Evolutionary conservation across 495 filamentous ascomycete genomes (phyloP).

Genomic region (Daldinia caldariorum): DNA sequence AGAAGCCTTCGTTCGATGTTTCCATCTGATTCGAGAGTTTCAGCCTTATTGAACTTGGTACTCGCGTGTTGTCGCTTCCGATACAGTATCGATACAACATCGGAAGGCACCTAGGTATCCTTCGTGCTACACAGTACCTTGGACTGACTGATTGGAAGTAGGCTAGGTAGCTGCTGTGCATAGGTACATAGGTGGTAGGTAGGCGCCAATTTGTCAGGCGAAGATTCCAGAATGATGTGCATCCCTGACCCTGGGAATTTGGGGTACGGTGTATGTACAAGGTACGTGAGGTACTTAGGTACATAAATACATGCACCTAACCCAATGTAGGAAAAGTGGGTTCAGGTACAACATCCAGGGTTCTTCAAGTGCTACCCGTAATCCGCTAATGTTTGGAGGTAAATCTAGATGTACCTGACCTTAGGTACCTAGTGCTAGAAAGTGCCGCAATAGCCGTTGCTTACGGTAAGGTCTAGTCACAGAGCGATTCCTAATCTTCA

Average conservation of each 20-base stretch:
- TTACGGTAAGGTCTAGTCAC: too few relatives aligned
- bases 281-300: too few relatives aligned
- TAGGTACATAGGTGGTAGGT: too few relatives aligned
- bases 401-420: too few relatives aligned
- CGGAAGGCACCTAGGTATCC: too few relatives aligned
- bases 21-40: slow-evolving; percentile 22
- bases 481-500: not conserved
- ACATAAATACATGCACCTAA: too few relatives aligned
- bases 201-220: slow-evolving; percentile 34
- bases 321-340: too few relatives aligned
- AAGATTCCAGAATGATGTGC: slow-evolving; percentile 34
- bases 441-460: not conserved
- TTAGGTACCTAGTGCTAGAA: not conserved
- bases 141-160: not conserved
- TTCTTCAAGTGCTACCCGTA: too few relatives aligned
- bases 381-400: too few relatives aligned
- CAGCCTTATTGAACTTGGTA: slow-evolving; percentile 1
- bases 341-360: too few relatives aligned
- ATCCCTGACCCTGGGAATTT: not conserved
- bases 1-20: slow-evolving; percentile 2
- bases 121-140: not conserved
- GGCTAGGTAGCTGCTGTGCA: not conserved
- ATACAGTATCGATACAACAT: too few relatives aligned
- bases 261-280: too few relatives aligned
- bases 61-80: not conserved